Evolutionary conservation across 1,284 basidiomycete genomes (phyloP), one percentile per base, ranked within the genome.

Genomic region (Fomitopsis schrenkii): DNA sequence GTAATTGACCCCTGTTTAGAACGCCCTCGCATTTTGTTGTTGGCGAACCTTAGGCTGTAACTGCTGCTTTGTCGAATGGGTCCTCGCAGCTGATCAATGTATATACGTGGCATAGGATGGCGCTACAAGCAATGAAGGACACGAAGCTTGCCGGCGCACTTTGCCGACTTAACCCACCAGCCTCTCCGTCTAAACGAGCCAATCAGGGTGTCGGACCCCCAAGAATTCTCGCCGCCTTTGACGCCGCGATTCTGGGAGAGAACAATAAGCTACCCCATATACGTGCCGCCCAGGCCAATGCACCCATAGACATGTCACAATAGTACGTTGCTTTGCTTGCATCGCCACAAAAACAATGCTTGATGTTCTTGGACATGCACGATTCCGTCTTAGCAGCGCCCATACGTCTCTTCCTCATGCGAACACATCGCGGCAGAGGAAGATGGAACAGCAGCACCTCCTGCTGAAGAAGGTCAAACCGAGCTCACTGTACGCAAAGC

Each of bases 161-260:
- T 6, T 64, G 61, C 45, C 63, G 63, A 3, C 44, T 68, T 10
- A 66, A 58, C 17, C 65, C 65, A 1, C 67, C 65, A 0, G 59
- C 30, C 45, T 65, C 65, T 4, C 64, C 64, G 0, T 60, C 65
- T 1, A 58, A 57, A 2, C 61, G 60, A 12, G 17, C 59, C 17
- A 15, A 45, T 7, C 9, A 48, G 33, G 6, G 10, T 57, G 2
- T 40, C 58, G 40, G 64, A 63, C 33, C 33, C 12, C 69, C 70
- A 8, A 70, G 63, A 58, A 52, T 71, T 1, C 64, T 70, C 2
- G 67, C 67, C 4, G 62, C 65, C 0, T 62, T 71, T 9, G 69
- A 71, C 58, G 66, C 65, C 1, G 64, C 67, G 48, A 55, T 68
- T 35, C 55, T 63, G 15, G 19, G 33, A 22, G 17, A 50, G 40